Evolutionary conservation across 1,284 basidiomycete genomes (phyloP).

Genomic region (Sanghuangporus sanghuang): DNA sequence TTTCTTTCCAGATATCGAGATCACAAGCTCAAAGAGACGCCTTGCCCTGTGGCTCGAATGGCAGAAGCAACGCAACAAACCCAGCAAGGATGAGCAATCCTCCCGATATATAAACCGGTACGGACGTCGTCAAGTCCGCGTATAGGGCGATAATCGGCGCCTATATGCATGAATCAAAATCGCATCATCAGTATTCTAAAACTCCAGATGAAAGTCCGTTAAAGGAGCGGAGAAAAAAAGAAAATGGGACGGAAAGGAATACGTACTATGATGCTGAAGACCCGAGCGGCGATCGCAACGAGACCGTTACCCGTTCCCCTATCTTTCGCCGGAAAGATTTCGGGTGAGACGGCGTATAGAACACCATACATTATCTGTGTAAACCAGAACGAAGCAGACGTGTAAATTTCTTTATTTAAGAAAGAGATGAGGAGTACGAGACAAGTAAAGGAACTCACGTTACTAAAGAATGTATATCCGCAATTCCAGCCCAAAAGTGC

Average conservation of each 20-base stretch:
- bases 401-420: background rate
- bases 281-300: conserved; percentile 51
- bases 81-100: conserved; percentile 65
- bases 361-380: conserved; percentile 67
- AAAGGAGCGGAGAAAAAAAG: background rate
- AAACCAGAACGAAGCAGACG: background rate
- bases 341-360: conserved; percentile 60
- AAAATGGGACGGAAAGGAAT: background rate
- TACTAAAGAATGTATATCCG: conserved; percentile 57
- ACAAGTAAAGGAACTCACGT: conserved; percentile 30
- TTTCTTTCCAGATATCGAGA: background rate
- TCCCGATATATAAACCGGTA: conserved; percentile 76
- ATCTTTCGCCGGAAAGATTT: conserved; percentile 68
- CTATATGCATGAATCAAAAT: conserved; percentile 28
- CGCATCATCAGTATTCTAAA: background rate
- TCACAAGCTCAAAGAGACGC: conserved; percentile 43
- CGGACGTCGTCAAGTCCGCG: conserved; percentile 56
- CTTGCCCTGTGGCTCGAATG: conserved; percentile 70
- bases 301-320: conserved; percentile 71
- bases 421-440: background rate
- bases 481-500: conserved; percentile 72
- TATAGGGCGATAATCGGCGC: conserved; percentile 72
- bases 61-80: conserved; percentile 61
- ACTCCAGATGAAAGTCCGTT: background rate
- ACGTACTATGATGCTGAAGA: conserved; percentile 60